Evolutionary conservation across 768 basidiomycete genomes (phyloP).

Genomic region (Paxillus rubicundulus): DNA sequence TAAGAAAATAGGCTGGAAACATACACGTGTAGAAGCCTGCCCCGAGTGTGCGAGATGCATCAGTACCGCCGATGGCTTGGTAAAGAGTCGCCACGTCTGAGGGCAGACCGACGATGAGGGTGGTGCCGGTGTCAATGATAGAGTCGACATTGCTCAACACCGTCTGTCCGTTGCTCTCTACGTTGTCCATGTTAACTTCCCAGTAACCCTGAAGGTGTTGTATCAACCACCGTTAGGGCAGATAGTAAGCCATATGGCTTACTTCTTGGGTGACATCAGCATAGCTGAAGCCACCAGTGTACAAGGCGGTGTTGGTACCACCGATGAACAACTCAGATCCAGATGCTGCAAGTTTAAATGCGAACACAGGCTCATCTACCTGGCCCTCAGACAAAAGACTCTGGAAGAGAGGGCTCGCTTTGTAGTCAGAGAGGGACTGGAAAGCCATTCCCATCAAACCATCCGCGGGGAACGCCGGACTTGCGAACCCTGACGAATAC

Average conservation of each 20-base stretch:
- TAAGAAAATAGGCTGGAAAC: conserved; percentile 12
- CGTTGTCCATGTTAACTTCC: conserved; percentile 15
- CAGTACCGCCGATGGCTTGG: conserved; percentile 21
- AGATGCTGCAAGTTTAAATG: conserved; percentile 43
- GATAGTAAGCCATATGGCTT: background rate
- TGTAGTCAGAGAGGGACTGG: conserved; percentile 35
- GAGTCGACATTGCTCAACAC: conserved; percentile 7
- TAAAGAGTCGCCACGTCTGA: conserved; percentile 19
- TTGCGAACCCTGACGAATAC: conserved; percentile 6
- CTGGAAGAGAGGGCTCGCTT: conserved; percentile 37
- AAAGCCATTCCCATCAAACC: conserved; percentile 43
- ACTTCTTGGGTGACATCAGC: conserved; percentile 9
- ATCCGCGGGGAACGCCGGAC: conserved; percentile 13
- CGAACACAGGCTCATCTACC: conserved; percentile 36
- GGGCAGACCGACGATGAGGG: conserved; percentile 8
- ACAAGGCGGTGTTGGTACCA: conserved; percentile 43
- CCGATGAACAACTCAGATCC: conserved; percentile 52
- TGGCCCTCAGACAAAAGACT: conserved; percentile 38
- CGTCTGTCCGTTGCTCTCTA: background rate
- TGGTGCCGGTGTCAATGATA: conserved; percentile 24
- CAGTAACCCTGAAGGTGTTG: conserved; percentile 13
- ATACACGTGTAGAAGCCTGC: conserved; percentile 34
- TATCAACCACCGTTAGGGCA: background rate
- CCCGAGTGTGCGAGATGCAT: conserved; percentile 17
- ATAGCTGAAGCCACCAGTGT: conserved; percentile 44